Evolutionary conservation across 1,284 basidiomycete species (phyloP).

Genomic region (Ustilago shanxiensis): DNA sequence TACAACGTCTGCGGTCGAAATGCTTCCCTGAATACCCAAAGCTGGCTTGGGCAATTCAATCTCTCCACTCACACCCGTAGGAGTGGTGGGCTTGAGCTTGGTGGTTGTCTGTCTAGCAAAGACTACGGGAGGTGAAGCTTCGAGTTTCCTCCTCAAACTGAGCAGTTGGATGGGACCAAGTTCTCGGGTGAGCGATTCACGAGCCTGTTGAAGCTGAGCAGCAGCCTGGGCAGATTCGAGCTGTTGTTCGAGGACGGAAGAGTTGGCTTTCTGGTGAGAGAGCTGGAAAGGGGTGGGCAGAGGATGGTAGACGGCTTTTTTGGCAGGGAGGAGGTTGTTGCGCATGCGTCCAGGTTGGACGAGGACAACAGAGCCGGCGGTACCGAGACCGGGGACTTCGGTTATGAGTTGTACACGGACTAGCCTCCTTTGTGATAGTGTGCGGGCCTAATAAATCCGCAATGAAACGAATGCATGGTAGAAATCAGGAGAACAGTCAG

Average conservation of each 20-base stretch:
- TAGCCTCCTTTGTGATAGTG: conserved; percentile 49
- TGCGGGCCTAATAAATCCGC: conserved; percentile 38
- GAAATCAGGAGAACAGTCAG: too few relatives aligned
- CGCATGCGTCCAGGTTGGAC: conserved; percentile 53
- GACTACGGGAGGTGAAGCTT: conserved; percentile 31
- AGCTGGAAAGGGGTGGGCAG: conserved; percentile 39
- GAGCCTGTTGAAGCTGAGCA: conserved; percentile 20
- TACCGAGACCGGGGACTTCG: conserved; percentile 35
- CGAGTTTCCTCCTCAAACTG: conserved; percentile 43
- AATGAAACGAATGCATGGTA: too few relatives aligned
- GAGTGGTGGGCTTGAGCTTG: conserved; percentile 10
- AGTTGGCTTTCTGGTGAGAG: conserved; percentile 20
- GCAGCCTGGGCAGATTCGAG: conserved; percentile 29
- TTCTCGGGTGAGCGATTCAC: conserved; percentile 34
- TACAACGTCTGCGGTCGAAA: conserved; percentile 34
- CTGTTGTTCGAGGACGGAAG: conserved; percentile 25
- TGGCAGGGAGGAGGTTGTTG: conserved; percentile 37
- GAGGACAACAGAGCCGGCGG: conserved; percentile 33
- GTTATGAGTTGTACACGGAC: conserved; percentile 45
- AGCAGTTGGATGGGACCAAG: conserved; percentile 47
- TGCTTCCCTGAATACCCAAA: conserved; percentile 46
- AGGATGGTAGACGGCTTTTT: conserved; percentile 45
- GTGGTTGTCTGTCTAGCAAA: conserved; percentile 38
- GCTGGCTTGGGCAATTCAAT: conserved; percentile 32
- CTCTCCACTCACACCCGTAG: background rate